Evolutionary conservation across 768 basidiomycete species (phyloP).

Genomic region (Mycena crocata): DNA sequence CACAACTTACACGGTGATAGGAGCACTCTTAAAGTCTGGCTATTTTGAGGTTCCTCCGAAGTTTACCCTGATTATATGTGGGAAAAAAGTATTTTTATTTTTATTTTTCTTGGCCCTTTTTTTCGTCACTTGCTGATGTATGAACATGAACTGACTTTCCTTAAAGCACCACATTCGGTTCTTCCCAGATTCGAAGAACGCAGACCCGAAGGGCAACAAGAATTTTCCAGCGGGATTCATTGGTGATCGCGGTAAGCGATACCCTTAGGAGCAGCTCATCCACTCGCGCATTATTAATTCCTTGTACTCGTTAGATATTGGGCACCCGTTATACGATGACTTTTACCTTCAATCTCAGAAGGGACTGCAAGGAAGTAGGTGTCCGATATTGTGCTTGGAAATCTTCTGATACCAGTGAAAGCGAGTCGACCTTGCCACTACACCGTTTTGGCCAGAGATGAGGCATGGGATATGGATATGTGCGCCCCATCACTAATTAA

Average conservation of each 20-base stretch:
- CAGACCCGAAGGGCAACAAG: background rate
- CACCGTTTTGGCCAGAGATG: constrained; percentile 56
- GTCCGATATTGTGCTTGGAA: background rate
- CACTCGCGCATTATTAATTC: too few relatives aligned
- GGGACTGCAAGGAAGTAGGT: constrained; percentile 63
- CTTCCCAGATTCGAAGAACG: background rate
- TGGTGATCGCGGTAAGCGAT: background rate
- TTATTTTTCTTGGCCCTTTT: too few relatives aligned
- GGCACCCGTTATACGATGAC: constrained; percentile 66
- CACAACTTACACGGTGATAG: background rate
- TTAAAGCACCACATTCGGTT: constrained; percentile 1
- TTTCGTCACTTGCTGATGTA: too few relatives aligned
- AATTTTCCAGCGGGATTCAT: constrained; percentile 1
- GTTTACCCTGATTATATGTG: constrained; percentile 1
- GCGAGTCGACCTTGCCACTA: constrained; percentile 71
- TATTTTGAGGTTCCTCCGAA: background rate
- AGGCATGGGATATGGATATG: constrained; percentile 37
- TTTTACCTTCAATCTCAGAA: constrained; percentile 72
- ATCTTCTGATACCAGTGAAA: constrained; percentile 30
- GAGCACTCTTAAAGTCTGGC: too few relatives aligned
- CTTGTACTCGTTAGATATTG: background rate
- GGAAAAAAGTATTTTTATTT: too few relatives aligned
- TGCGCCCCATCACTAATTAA: constrained; percentile 1
- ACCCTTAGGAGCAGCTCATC: too few relatives aligned
- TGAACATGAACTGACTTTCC: too few relatives aligned